Percentiles rank a stretch among this genome's conserved stretches.
Evolutionary conservation across 306 rosid genomes (phyloP).

Genomic region (Cicer bijugum): DNA sequence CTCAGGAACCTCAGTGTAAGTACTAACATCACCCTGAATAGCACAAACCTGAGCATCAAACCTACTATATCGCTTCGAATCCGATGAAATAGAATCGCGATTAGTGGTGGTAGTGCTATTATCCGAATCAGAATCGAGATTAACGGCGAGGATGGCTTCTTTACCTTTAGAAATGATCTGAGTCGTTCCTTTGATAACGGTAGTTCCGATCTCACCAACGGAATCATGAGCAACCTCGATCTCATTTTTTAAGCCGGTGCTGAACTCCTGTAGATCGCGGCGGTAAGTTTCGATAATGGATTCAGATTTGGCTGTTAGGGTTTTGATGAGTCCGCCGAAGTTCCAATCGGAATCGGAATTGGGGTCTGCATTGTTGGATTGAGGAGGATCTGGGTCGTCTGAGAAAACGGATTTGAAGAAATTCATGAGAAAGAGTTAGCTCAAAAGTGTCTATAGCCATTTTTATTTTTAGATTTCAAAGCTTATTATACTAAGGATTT

Average conservation of each 20-base stretch:
- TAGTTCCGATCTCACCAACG: conserved; percentile 73
- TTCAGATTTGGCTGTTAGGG: conserved; percentile 70
- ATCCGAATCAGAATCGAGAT: conserved; percentile 69
- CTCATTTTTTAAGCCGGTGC: conserved; percentile 76
- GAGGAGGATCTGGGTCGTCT: conserved; percentile 56
- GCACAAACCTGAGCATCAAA: conserved; percentile 73
- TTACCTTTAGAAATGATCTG: conserved; percentile 79
- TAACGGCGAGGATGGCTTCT: conserved; percentile 63
- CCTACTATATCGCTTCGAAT: conserved; percentile 65
- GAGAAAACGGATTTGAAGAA: conserved; percentile 83
- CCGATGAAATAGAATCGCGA: conserved; percentile 39
- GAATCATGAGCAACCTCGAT: conserved; percentile 91
- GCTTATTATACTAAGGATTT: too few species aligned
- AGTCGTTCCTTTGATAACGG: conserved; percentile 80
- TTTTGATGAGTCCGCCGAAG: conserved; percentile 75
- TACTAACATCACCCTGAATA: conserved; percentile 65
- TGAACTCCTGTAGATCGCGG: conserved; percentile 82
- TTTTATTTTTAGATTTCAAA: too few species aligned
- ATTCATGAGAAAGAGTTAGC: conserved; percentile 13
- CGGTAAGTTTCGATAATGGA: conserved; percentile 87
- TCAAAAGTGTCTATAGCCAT: too few species aligned
- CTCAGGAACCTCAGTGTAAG: conserved; percentile 73
- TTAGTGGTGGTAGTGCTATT: not conserved
- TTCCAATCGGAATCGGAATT: conserved; percentile 61
- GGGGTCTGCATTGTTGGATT: conserved; percentile 40